Conservation (phyloP, 169 alveolate genomes). For the Eimeria tenella region DNA sequence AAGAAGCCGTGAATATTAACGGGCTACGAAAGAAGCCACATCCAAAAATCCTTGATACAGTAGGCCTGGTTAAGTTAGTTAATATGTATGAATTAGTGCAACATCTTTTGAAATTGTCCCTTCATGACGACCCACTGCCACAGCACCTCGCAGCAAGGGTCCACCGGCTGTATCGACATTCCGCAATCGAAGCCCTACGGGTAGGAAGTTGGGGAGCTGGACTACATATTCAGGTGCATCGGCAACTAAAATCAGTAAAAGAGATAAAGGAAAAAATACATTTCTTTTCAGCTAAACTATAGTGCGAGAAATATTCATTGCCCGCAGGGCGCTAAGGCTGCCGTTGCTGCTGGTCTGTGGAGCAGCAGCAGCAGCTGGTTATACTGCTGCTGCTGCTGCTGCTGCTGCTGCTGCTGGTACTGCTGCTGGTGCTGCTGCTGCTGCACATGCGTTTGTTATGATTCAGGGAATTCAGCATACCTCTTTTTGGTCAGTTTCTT, state of each 20-base stretch:
- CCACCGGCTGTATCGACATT: neutral
- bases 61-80: neutral
- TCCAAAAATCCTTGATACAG: no score
- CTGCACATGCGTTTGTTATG: neutral
- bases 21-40: no score
- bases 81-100: neutral
- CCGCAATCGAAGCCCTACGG: neutral
- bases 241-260: neutral
- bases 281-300: neutral
- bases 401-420: no score
- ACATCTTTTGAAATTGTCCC: neutral
- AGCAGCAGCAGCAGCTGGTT: constrained; percentile 5
- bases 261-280: neutral
- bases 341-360: neutral
- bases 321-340: neutral
- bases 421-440: no score
- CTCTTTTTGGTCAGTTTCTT: no score
- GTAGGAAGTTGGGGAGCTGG: neutral
- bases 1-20: no score
- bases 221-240: neutral
- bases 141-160: neutral
- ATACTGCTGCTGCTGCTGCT: neutral
- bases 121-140: neutral
- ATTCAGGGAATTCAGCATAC: neutral
- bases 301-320: neutral